Conservation (phyloP, 345 rosid genomes). For the Diplotaxis tenuifolia region DNA sequence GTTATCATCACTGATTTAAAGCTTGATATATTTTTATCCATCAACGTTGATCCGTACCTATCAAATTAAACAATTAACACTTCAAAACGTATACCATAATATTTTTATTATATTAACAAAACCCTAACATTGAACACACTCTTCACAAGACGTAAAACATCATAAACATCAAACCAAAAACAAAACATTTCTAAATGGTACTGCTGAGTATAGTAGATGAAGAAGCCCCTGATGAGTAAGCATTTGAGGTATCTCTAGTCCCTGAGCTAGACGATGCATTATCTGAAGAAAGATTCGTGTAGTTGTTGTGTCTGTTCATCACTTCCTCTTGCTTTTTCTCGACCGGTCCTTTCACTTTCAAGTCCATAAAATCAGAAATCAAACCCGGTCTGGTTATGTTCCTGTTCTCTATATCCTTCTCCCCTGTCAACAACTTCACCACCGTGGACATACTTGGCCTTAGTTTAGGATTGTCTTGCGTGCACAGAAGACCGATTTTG, state of each 20-base stretch:
- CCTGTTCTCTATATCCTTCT: conserved; percentile 36
- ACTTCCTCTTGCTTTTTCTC: conserved; percentile 23
- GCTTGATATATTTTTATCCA: conserved; percentile 74
- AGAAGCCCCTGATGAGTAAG: conserved; percentile 44
- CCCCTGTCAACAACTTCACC: conserved; percentile 55
- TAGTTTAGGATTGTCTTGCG: conserved; percentile 69
- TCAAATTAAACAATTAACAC: conserved; percentile 1
- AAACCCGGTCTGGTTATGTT: conserved; percentile 66
- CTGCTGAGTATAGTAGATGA: conserved; percentile 46
- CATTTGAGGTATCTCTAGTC: conserved; percentile 44
- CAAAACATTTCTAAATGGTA: conserved; percentile 13
- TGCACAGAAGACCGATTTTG: conserved; percentile 72
- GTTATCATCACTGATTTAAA: conserved; percentile 87
- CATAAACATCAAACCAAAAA: conserved; percentile 17
- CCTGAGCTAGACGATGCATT: conserved; percentile 36
- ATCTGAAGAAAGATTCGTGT: conserved; percentile 37
- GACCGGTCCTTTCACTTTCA: conserved; percentile 51
- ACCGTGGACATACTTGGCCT: conserved; percentile 74
- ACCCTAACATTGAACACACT: not conserved
- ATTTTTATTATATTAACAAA: too few species aligned
- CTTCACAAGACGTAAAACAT: not conserved
- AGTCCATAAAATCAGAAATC: conserved; percentile 78
- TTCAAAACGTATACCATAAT: too few species aligned
- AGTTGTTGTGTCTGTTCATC: conserved; percentile 20
- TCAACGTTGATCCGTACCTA: conserved; percentile 91